These are phyloP conservation scores for Polytolypa hystricis DNA, from an alignment of 2,329 filamentous ascomycete species.

Conservation along the genomic window DNA sequence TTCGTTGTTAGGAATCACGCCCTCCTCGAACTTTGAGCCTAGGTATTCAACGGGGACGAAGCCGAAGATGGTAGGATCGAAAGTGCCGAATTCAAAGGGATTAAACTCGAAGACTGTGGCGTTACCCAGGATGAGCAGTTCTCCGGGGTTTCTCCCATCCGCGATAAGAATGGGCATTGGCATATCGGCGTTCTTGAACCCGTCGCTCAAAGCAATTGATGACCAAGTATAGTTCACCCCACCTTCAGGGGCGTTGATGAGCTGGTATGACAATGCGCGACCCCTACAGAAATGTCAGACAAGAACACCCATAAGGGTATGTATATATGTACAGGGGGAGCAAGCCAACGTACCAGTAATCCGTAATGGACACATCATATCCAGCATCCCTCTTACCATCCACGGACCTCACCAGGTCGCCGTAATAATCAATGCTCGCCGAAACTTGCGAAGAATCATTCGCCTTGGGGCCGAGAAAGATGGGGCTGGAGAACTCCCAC, in stretches of 20 bases:
- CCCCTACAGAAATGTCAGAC: slow-evolving; percentile 33
- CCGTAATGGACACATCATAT: slow-evolving; percentile 63
- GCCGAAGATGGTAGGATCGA: slow-evolving; percentile 59
- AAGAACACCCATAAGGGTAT: neutral
- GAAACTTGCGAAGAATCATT: slow-evolving; percentile 42
- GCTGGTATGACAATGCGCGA: slow-evolving; percentile 72
- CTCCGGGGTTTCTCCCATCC: slow-evolving; percentile 53
- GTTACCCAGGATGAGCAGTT: slow-evolving; percentile 54
- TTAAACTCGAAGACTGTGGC: slow-evolving; percentile 69
- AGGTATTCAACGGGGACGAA: slow-evolving; percentile 62
- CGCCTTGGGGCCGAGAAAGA: slow-evolving; percentile 46
- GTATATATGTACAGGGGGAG: neutral
- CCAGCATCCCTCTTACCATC: slow-evolving; percentile 51
- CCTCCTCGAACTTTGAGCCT: slow-evolving; percentile 60
- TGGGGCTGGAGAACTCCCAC: slow-evolving; percentile 54
- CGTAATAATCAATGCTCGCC: slow-evolving; percentile 51
- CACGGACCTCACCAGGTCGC: slow-evolving; percentile 48
- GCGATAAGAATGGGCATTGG: slow-evolving; percentile 67
- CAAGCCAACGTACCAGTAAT: slow-evolving; percentile 54
- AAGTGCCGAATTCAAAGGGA: slow-evolving; percentile 68
- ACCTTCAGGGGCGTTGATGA: slow-evolving; percentile 64
- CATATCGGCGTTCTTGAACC: slow-evolving; percentile 52
- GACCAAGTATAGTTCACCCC: slow-evolving; percentile 73
- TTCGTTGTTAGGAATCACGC: slow-evolving; percentile 44
- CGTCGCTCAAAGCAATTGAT: slow-evolving; percentile 53